These are phyloP conservation scores for Penicillium flavigenum DNA, from an alignment of 495 filamentous ascomycete genomes.

Conservation along the genomic window DNA sequence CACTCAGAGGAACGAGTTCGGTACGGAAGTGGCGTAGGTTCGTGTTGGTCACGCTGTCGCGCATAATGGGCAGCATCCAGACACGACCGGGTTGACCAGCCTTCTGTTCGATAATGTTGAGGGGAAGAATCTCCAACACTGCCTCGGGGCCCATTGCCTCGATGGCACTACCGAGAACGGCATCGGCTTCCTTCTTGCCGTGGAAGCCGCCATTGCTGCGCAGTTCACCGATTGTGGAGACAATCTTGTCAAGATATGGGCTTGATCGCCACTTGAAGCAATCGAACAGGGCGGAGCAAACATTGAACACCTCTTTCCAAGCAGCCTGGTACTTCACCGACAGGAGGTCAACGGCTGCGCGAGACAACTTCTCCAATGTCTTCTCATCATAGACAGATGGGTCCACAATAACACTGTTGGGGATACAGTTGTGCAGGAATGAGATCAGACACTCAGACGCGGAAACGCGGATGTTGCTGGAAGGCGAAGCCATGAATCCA, in stretches of 20 bases:
- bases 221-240: conserved; percentile 79
- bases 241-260: conserved; percentile 70
- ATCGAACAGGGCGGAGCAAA: conserved; percentile 83
- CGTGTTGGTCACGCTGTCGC: conserved; percentile 82
- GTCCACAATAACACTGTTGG: conserved; percentile 73
- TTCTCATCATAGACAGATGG: conserved; percentile 88
- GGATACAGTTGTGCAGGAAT: conserved; percentile 84
- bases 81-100: conserved; percentile 78
- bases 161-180: conserved; percentile 81
- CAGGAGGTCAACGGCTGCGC: conserved; percentile 65
- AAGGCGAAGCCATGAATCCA: conserved; percentile 77
- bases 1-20: conserved; percentile 85
- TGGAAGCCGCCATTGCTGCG: conserved; percentile 85
- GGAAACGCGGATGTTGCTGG: conserved; percentile 87
- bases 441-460: conserved; percentile 94
- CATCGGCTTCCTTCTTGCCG: conserved; percentile 92
- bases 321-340: conserved; percentile 89
- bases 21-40: conserved; percentile 78
- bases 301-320: conserved; percentile 93
- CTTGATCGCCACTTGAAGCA: conserved; percentile 78
- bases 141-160: conserved; percentile 82
- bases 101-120: conserved; percentile 77
- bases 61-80: conserved; percentile 89
- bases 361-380: conserved; percentile 70
- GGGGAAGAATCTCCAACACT: conserved; percentile 74